Evolutionary conservation across 495 filamentous ascomycete genomes (phyloP), one percentile per base, ranked within the genome.

Genomic region (Neurospora sp.): DNA sequence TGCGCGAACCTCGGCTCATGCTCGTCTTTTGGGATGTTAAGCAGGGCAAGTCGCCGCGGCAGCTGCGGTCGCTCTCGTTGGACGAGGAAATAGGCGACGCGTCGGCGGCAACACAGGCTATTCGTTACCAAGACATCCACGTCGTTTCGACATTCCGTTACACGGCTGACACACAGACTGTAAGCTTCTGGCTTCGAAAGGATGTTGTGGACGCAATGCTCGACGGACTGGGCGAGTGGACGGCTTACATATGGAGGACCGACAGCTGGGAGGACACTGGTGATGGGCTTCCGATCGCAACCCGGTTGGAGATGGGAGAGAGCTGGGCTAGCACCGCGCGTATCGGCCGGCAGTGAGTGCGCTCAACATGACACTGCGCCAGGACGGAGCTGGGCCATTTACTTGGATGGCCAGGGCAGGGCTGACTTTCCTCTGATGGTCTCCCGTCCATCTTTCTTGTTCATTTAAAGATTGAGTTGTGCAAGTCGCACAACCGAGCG

Each of bases 11-110:
- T 37, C 77, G 77, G 9, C 79, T 82, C 31, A 74, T 77, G 35
- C 70, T 83, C 6, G 71, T 79, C 18, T 80, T 83, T 69, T 81
- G 77, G 75, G 72, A 79, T 5, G 45, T 71, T 18, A 35, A 22
- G 16, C 40, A 40, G 22, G 37, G 48, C 40, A 48, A 42, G 14
- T 22, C 42, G 40, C 1, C 72, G 40, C 8, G 44, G 72, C 31
- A 38, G 75, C 27, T 72, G 12, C 18, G 45, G n/a, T 37, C 9
- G 35, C 16, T 80, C 40, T 72, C 75, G 7, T 41, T 75, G 14
- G 72, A 76, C 14, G 72, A 74, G 44, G 79, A 79, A 22, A 38
- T 39, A 4, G 72, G 74, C 14, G 74, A 75, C 22, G 53, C n/a
- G 68, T 69, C 69, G 38, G 12, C 38, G 40, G 45, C 44, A 3